Conservation (phyloP, 108 stramenopile species). For the Mediolabrus comicus region DNA sequence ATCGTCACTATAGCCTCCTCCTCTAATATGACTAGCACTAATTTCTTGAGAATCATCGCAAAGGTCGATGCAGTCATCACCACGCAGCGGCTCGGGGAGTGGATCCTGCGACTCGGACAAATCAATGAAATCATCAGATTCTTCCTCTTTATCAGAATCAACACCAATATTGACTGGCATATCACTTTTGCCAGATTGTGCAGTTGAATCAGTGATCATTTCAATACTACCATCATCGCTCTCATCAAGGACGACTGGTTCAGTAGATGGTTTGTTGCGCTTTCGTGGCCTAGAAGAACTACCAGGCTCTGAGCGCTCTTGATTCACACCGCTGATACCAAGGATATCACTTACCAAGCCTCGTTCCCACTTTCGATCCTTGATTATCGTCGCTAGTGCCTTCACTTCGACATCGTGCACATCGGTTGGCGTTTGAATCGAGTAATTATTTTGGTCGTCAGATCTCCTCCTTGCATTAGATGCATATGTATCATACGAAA, state of each 20-base stretch:
- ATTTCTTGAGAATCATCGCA: slow-evolving; percentile 9
- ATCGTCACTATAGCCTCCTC: neutral
- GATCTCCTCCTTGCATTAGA: slow-evolving; percentile 23
- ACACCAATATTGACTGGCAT: neutral
- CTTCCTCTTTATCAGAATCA: neutral
- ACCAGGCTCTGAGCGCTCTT: neutral
- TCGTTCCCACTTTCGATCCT: slow-evolving; percentile 16
- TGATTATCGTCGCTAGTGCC: slow-evolving; percentile 3
- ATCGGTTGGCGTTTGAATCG: neutral
- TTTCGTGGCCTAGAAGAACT: neutral
- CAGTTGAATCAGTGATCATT: neutral
- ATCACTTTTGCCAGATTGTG: neutral
- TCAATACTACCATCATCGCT: neutral
- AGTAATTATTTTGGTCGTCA: neutral
- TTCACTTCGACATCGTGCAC: slow-evolving; percentile 27
- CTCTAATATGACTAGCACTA: neutral
- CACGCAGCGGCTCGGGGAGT: neutral
- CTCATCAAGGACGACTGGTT: neutral
- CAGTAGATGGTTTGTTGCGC: neutral
- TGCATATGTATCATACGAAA: slow-evolving; percentile 27
- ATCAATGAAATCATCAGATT: slow-evolving; percentile 2
- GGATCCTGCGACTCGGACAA: neutral
- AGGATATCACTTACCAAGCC: neutral
- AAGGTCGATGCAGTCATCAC: slow-evolving; percentile 7
- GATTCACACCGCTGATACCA: neutral